Conservation (phyloP, 306 rosid genomes). For the Dalbergia oliveri region DNA sequence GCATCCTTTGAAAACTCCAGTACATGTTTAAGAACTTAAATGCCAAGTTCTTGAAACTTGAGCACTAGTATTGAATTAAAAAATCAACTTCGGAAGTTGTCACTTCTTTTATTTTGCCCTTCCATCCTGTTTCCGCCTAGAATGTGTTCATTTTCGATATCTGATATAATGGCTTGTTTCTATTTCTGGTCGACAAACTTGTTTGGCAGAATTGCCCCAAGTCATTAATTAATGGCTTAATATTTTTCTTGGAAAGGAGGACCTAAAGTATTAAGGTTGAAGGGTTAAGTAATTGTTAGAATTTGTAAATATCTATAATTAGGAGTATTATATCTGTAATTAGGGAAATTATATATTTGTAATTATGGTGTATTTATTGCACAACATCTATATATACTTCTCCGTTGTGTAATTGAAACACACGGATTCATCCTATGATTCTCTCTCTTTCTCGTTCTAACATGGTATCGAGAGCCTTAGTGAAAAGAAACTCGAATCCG, state of each 20-base stretch:
- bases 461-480: too few species aligned
- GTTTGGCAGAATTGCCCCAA: background rate
- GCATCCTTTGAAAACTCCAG: background rate
- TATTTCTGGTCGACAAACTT: background rate
- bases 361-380: too few species aligned
- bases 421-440: too few species aligned
- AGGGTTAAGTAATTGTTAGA: background rate
- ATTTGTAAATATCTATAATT: too few species aligned
- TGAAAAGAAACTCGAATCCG: too few species aligned
- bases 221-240: background rate
- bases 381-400: too few species aligned
- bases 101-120: background rate
- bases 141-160: background rate
- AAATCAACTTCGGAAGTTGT: background rate
- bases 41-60: background rate
- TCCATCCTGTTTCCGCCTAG: background rate
- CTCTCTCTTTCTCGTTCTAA: too few species aligned
- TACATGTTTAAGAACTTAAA: background rate
- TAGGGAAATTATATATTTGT: too few species aligned
- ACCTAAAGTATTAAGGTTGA: background rate
- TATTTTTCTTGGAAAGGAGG: background rate
- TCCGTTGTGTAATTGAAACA: too few species aligned
- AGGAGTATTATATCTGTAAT: too few species aligned
- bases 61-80: background rate
- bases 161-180: background rate